Percentiles rank a stretch among this genome's conserved stretches.
These are phyloP conservation scores for Scopulariopsis brevicaulis DNA, from an alignment of 2,329 filamentous ascomycete genomes.

Conservation along the genomic window DNA sequence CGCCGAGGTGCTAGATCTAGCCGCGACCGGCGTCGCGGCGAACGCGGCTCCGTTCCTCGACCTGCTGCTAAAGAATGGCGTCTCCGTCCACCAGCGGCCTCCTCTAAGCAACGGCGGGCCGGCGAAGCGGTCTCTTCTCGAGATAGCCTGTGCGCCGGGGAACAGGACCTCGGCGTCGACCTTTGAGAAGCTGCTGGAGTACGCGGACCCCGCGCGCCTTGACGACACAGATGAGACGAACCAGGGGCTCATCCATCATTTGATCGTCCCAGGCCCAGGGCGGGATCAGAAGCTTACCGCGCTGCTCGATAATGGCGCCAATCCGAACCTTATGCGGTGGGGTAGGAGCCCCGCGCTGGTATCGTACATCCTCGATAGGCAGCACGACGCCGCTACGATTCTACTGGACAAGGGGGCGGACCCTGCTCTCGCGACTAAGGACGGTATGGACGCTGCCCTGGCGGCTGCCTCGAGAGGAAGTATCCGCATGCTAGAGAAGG, in stretches of 20 bases:
- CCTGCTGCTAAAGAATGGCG: background rate
- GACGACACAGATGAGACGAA: background rate
- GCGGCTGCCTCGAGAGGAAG: constrained; percentile 5
- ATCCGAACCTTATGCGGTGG: constrained; percentile 1
- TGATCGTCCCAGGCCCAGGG: background rate
- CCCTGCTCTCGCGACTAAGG: constrained; percentile 4
- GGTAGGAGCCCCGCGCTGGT: constrained; percentile 7
- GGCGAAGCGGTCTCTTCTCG: background rate
- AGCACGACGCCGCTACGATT: constrained; percentile 5
- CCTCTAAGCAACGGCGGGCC: background rate
- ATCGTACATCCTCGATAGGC: constrained; percentile 6
- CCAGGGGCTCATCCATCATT: constrained; percentile 1
- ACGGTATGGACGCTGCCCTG: constrained; percentile 5
- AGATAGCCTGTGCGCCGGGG: background rate
- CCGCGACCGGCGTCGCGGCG: background rate
- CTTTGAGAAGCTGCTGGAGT: constrained; percentile 1
- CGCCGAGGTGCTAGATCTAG: background rate
- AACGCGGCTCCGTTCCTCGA: background rate
- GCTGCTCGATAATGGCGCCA: background rate
- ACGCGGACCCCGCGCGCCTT: background rate
- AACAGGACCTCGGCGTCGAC: background rate
- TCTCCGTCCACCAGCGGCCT: constrained; percentile 3
- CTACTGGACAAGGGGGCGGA: constrained; percentile 6
- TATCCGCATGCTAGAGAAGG: background rate
- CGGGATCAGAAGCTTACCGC: constrained; percentile 1